These are phyloP conservation scores for Drechslerella coelobrocha DNA, from an alignment of 2,329 filamentous ascomycete species.

Conservation along the genomic window DNA sequence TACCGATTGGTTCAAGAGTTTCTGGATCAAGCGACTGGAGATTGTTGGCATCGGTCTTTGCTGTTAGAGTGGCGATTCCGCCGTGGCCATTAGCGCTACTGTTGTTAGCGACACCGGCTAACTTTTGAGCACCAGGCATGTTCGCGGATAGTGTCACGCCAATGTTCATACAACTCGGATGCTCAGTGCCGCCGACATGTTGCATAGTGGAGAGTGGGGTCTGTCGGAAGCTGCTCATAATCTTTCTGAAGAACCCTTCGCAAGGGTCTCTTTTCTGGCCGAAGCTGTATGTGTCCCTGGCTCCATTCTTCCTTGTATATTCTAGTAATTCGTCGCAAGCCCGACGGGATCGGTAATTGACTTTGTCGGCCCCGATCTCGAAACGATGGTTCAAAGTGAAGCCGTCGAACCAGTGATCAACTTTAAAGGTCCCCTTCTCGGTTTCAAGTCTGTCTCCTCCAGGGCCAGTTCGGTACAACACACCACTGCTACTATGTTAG, in stretches of 20 bases:
- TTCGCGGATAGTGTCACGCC: conserved; percentile 72
- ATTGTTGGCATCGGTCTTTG: conserved; percentile 66
- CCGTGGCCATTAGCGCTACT: conserved; percentile 51
- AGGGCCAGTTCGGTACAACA: conserved; percentile 76
- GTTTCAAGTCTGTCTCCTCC: conserved; percentile 71
- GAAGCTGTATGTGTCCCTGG: conserved; percentile 67
- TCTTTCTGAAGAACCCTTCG: conserved; percentile 73
- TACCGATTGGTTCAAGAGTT: conserved; percentile 74
- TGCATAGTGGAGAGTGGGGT: conserved; percentile 15
- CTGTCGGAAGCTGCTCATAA: conserved; percentile 67
- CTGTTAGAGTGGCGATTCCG: conserved; percentile 59
- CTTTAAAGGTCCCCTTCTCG: conserved; percentile 66
- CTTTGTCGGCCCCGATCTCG: conserved; percentile 65
- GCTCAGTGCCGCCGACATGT: conserved; percentile 49
- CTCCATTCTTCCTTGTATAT: conserved; percentile 68
- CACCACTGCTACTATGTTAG: conserved; percentile 63
- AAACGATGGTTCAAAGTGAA: conserved; percentile 76
- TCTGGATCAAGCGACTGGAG: conserved; percentile 71
- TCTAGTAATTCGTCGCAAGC: conserved; percentile 71
- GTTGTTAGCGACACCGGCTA: conserved; percentile 13
- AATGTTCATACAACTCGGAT: conserved; percentile 64
- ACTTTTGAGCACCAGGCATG: conserved; percentile 62
- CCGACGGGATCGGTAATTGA: conserved; percentile 74
- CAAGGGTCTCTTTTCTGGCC: conserved; percentile 77
- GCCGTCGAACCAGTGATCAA: conserved; percentile 83